Percentiles rank a stretch among this genome's conserved stretches.
Conservation (phyloP, 139 green algal species). For the Mesotaenium endlicherianum region DNA sequence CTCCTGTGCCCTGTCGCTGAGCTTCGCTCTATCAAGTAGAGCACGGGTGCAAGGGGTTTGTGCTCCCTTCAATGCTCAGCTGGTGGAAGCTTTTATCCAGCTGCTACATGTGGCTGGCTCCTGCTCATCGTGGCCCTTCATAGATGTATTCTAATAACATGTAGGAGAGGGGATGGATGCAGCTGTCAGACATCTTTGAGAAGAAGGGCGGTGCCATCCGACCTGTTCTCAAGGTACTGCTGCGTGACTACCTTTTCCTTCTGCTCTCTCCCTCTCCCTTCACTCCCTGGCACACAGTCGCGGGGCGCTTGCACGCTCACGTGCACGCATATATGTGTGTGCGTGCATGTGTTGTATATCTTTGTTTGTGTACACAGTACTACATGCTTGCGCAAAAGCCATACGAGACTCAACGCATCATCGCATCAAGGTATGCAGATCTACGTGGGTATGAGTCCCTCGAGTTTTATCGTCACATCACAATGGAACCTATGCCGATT, state of each 20-base stretch:
- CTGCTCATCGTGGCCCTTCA: not conserved
- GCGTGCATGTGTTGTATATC: no score
- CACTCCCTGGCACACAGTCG: no score
- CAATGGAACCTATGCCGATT: no score
- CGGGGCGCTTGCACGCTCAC: no score
- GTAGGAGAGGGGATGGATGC: not conserved
- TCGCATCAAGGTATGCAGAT: no score
- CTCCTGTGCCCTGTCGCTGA: not conserved
- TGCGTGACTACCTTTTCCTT: no score
- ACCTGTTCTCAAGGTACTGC: conserved; percentile 13
- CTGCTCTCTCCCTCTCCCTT: no score
- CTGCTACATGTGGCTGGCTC: not conserved
- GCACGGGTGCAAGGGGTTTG: not conserved
- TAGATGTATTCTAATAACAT: not conserved
- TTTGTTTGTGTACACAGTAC: no score
- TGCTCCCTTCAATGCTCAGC: not conserved
- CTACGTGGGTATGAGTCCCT: no score
- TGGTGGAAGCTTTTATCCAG: not conserved
- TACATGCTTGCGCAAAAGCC: not conserved
- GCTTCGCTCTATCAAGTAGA: not conserved
- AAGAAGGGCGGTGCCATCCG: not conserved
- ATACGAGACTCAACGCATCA: no score
- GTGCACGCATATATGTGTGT: no score
- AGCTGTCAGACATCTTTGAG: conserved; percentile 18
- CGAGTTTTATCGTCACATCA: no score